phyloP scores from a whole-genome alignment of 129 eudicot genomes.

The Helianthus annuus region DNA sequence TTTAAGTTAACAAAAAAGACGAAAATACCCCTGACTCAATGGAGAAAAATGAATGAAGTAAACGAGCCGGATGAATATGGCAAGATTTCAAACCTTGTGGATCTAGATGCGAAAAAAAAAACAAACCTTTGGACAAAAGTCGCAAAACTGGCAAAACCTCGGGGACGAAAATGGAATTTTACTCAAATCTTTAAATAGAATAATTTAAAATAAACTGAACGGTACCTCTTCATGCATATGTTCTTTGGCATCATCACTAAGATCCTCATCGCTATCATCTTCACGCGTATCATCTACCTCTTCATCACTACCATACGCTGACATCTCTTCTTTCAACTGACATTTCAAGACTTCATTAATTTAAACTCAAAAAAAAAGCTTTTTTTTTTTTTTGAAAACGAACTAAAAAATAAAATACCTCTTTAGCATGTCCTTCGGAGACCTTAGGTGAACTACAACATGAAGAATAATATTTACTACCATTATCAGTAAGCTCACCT shows the following conservation, averaged over 20 bases:
- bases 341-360: neutral
- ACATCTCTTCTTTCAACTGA: constrained; percentile 78
- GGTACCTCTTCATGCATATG: constrained; percentile 69
- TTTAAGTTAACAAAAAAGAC: no score
- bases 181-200: neutral
- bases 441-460: constrained; percentile 90
- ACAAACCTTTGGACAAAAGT: no score
- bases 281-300: constrained; percentile 74
- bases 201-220: neutral
- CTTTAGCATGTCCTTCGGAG: constrained; percentile 78
- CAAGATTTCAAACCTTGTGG: no score
- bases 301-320: constrained; percentile 90
- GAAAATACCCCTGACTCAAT: no score
- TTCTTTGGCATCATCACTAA: constrained; percentile 53
- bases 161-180: no score
- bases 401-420: constrained; percentile 40
- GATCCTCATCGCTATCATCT: constrained; percentile 79
- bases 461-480: constrained; percentile 70
- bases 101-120: no score
- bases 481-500: constrained; percentile 77
- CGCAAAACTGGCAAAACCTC: no score
- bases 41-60: no score
- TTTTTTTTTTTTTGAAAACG: neutral
- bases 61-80: no score
- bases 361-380: neutral